Evolutionary conservation across 208 protist species (phyloP).

Genomic region (Ichthyophonus hoferi): DNA sequence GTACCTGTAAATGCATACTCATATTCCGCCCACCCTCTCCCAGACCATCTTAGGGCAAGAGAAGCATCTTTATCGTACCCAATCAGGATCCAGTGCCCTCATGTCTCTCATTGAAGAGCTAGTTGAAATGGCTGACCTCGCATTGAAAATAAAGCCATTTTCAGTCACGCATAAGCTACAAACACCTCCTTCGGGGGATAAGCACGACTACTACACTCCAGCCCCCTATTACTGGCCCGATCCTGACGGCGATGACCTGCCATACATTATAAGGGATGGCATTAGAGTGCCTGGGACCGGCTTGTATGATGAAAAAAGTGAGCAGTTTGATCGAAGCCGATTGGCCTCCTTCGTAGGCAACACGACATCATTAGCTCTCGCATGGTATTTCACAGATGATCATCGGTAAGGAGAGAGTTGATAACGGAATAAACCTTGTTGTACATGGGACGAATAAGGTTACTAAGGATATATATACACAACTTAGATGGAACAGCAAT

Average conservation of each 20-base stretch:
- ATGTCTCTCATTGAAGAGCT: neutral
- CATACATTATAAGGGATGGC: constrained; percentile 11
- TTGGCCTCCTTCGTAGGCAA: constrained; percentile 21
- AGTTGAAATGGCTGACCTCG: neutral
- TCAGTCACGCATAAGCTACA: constrained; percentile 9
- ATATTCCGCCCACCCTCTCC: neutral
- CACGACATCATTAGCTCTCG: constrained; percentile 12
- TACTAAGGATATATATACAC: neutral
- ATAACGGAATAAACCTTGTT: no score
- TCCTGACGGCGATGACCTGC: neutral
- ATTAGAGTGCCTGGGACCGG: constrained; percentile 26
- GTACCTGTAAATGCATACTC: neutral
- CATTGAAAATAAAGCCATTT: constrained; percentile 18
- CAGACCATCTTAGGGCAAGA: neutral
- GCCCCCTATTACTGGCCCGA: constrained; percentile 37
- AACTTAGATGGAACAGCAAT: neutral
- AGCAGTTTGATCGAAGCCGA: constrained; percentile 28
- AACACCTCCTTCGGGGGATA: constrained; percentile 13
- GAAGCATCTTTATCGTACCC: neutral
- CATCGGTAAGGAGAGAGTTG: neutral
- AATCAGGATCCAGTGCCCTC: neutral
- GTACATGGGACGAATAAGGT: no score
- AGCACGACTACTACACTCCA: constrained; percentile 34
- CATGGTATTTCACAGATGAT: constrained; percentile 31
- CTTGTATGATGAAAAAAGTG: constrained; percentile 16